Evolutionary conservation across 73 alveolate species (phyloP), one percentile per base, ranked within the genome.

Genomic region (Symbiodinium pilosum): DNA sequence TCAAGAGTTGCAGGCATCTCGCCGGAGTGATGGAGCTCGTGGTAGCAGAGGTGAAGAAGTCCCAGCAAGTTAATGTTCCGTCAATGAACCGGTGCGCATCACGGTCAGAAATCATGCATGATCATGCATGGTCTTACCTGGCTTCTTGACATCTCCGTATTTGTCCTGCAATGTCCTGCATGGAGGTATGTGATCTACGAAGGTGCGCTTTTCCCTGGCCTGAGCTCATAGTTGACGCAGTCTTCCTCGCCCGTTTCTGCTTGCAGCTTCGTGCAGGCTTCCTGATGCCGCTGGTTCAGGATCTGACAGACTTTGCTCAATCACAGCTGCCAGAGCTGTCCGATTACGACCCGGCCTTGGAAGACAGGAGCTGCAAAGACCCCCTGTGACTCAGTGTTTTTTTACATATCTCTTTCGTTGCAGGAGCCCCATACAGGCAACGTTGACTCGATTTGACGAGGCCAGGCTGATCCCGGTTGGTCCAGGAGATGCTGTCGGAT

Each of bases 21-120:
- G 94, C 94, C 20, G 94, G 94, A 2, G 94, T 87, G 69, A 87
- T 87, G 94, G 94, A 87, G 86, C 94, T 87, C 71, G 71, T 87
- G 43, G 94, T 87, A 69, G 94, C 94, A 11, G 94, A 87, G 56
- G 84, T 87, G 94, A 40, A 56, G 40, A 54, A 51, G 41, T 52
- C 94, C 24, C 86, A 87, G 44, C 86, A 87, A 32, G 71, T 87
- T 59, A 56, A 54, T 43, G 86, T 87, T 4, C 94, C 94, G 12
- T 87, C 94, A 42, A 87, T 87, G 94, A 87, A 87, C 94, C 69
- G 94, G 94, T 59, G 86, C 85, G 69, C 69, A 5, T 21, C 71
- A 21, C n/a, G n/a, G 71, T 21, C 16, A 30, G 0, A 21, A 5
- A 54, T 21, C 34, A 0, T 54, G 71, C 71, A 3, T 21, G 71